These are phyloP conservation scores for Albifimbria verrucaria DNA, from an alignment of 2,329 filamentous ascomycete species.

Conservation along the genomic window DNA sequence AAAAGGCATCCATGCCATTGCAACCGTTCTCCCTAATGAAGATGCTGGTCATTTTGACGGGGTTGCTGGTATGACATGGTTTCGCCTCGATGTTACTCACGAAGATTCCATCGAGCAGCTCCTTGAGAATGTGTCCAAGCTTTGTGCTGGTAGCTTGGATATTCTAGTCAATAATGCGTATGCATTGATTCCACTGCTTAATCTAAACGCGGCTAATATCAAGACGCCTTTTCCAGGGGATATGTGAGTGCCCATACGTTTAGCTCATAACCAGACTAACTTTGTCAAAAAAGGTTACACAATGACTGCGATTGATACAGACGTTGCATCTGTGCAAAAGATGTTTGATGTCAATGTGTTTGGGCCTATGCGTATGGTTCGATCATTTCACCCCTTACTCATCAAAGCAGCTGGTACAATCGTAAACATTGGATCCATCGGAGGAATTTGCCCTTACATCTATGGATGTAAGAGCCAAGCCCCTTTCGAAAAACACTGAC, in stretches of 20 bases:
- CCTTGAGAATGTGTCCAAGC: neutral
- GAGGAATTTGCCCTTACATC: constrained; percentile 15
- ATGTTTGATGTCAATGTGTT: constrained; percentile 43
- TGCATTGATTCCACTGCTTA: neutral
- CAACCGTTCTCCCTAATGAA: neutral
- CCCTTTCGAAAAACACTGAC: neutral
- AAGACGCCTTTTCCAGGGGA: neutral
- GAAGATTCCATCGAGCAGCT: constrained; percentile 8
- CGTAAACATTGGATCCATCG: constrained; percentile 21
- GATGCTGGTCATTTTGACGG: neutral
- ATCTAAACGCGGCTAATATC: neutral
- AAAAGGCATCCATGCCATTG: neutral
- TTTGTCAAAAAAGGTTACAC: constrained; percentile 6
- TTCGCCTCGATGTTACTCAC: constrained; percentile 9
- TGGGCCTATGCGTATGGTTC: constrained; percentile 23
- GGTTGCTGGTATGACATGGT: neutral
- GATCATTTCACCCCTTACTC: constrained; percentile 14
- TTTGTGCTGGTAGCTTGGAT: neutral
- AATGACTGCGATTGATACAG: constrained; percentile 24
- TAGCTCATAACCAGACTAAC: neutral
- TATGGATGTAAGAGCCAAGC: constrained; percentile 9
- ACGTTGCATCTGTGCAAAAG: constrained; percentile 25
- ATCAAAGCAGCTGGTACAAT: constrained; percentile 18
- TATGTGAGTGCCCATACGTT: neutral
- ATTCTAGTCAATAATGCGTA: constrained; percentile 2